Conservation (phyloP, 768 basidiomycete species). For the Obba rivulosa region DNA sequence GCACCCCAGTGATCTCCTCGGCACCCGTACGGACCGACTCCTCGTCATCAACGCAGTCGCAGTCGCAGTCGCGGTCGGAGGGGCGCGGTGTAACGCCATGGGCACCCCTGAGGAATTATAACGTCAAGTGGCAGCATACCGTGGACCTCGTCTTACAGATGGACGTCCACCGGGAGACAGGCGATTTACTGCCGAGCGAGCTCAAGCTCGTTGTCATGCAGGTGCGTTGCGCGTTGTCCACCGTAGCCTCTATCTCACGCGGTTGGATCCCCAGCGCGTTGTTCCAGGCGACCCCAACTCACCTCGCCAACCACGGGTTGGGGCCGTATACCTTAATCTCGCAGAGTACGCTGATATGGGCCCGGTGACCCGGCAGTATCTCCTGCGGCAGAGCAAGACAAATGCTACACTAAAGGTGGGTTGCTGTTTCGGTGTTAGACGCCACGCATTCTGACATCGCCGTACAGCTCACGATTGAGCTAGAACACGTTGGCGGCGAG, state of each 20-base stretch:
- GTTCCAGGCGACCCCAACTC: constrained; percentile 49
- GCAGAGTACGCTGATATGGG: constrained; percentile 67
- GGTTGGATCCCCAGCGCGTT: constrained; percentile 39
- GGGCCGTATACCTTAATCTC: constrained; percentile 63
- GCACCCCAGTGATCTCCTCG: constrained; percentile 8
- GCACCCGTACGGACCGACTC: constrained; percentile 8
- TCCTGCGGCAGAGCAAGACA: constrained; percentile 68
- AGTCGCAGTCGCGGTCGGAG: constrained; percentile 24
- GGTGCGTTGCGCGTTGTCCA: constrained; percentile 22
- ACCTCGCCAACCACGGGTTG: constrained; percentile 56
- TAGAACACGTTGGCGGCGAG: constrained; percentile 51
- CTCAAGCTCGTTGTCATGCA: constrained; percentile 65
- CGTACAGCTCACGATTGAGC: constrained; percentile 51
- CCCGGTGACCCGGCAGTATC: constrained; percentile 55
- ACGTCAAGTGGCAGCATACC: constrained; percentile 54
- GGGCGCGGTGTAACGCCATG: constrained; percentile 60
- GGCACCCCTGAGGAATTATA: constrained; percentile 57
- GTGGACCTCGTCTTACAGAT: constrained; percentile 55
- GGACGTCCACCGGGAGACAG: constrained; percentile 49
- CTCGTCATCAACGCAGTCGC: constrained; percentile 1
- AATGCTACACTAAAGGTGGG: constrained; percentile 72
- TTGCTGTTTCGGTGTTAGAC: not conserved
- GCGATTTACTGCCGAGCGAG: constrained; percentile 47
- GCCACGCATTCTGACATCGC: not conserved
- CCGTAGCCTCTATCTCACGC: not conserved